Percentiles rank a stretch among this genome's conserved stretches.
These are phyloP conservation scores for Echinochloa phyllopogon DNA, from an alignment of 176 grass and related monocot species.

Conservation along the genomic window DNA sequence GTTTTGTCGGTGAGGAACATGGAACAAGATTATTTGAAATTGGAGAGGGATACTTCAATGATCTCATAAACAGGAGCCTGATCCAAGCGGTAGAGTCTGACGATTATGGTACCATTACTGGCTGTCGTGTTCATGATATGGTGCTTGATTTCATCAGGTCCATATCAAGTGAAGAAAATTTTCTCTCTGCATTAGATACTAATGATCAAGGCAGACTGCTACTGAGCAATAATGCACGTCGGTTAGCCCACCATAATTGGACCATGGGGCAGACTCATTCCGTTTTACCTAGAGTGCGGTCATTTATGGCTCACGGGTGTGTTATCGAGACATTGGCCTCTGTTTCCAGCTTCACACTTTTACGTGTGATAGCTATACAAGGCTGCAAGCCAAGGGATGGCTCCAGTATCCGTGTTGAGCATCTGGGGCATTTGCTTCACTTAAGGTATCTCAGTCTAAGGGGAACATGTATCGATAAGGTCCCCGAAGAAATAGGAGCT, in stretches of 20 bases:
- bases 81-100: background rate
- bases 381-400: background rate
- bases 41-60: background rate
- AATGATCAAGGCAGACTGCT: background rate
- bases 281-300: background rate
- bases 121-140: background rate
- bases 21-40: background rate
- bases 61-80: background rate
- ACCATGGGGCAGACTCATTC: background rate
- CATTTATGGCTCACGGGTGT: background rate
- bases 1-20: background rate
- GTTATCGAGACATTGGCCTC: background rate
- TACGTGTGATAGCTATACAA: background rate
- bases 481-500: slow-evolving; percentile 19
- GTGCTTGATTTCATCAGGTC: background rate
- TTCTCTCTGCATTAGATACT: background rate
- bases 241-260: background rate
- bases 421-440: background rate
- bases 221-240: background rate
- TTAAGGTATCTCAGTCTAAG: background rate
- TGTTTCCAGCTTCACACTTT: background rate
- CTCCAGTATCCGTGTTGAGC: background rate
- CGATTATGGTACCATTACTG: background rate
- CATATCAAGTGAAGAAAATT: background rate
- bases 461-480: background rate